Evolutionary conservation across 2,329 filamentous ascomycete genomes (phyloP).

Genomic region (Beauveria australis): DNA sequence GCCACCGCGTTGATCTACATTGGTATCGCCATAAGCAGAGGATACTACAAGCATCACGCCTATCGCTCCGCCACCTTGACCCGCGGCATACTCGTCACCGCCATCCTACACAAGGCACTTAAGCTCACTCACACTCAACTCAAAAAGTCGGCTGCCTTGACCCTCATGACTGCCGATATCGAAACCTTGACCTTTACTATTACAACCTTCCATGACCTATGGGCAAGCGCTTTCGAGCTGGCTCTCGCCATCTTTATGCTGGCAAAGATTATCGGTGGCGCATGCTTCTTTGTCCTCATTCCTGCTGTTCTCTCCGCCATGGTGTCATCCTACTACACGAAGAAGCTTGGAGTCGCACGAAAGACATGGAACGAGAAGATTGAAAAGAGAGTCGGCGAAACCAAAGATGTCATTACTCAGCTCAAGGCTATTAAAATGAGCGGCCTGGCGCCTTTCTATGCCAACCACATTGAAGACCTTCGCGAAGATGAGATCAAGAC

Average conservation of each 20-base stretch:
- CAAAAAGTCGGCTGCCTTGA: constrained; percentile 9
- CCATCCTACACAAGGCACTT: constrained; percentile 8
- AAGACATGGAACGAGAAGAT: constrained; percentile 9
- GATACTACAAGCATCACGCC: constrained; percentile 8
- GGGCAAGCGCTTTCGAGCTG: constrained; percentile 5
- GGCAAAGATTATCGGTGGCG: constrained; percentile 6
- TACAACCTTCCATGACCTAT: constrained; percentile 6
- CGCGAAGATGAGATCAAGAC: constrained; percentile 14
- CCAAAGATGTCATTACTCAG: constrained; percentile 18
- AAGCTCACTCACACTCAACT: constrained; percentile 3
- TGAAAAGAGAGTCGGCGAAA: constrained; percentile 4
- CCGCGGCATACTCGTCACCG: constrained; percentile 7
- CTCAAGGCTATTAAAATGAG: constrained; percentile 30
- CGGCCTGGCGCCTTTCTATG: constrained; percentile 18
- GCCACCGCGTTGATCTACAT: constrained; percentile 8
- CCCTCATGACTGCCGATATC: constrained; percentile 7
- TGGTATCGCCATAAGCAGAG: constrained; percentile 5
- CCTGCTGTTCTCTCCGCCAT: background rate
- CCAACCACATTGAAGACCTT: constrained; percentile 9
- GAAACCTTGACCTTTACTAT: constrained; percentile 6
- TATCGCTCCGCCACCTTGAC: constrained; percentile 7
- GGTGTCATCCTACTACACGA: constrained; percentile 2
- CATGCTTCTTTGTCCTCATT: constrained; percentile 3
- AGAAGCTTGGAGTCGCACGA: constrained; percentile 1
- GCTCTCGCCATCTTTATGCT: constrained; percentile 7